These are phyloP conservation scores for Fusarium mexicanum DNA, from an alignment of 2,329 filamentous ascomycete species.

Conservation along the genomic window DNA sequence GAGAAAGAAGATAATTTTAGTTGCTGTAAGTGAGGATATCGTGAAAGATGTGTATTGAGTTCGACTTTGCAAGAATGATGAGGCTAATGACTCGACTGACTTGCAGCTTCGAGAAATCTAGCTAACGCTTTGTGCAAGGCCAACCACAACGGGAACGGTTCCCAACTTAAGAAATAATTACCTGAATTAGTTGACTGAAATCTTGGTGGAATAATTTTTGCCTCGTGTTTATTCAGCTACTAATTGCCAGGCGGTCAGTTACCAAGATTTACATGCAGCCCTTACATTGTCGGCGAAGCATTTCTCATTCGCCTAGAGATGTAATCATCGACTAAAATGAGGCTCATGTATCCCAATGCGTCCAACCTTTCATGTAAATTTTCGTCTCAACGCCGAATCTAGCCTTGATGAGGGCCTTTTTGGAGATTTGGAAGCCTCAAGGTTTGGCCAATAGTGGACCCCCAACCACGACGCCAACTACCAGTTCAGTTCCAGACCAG, in stretches of 20 bases:
- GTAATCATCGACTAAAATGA: accelerated
- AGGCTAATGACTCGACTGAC: neutral
- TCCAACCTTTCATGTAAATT: accelerated
- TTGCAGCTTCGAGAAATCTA: neutral
- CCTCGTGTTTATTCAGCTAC: accelerated
- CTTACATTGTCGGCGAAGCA: neutral
- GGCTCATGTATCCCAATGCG: neutral
- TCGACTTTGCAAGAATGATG: neutral
- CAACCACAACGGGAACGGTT: neutral
- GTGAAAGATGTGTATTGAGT: neutral
- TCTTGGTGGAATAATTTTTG: no score
- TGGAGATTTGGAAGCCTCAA: neutral
- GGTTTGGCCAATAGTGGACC: neutral
- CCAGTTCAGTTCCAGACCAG: no score
- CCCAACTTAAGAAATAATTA: no score
- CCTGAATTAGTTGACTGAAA: no score
- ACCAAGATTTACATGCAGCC: neutral
- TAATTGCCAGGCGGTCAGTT: neutral
- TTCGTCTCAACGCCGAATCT: no score
- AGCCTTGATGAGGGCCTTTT: neutral
- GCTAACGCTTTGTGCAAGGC: accelerated
- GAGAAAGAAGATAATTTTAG: accelerated
- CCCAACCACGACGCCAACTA: no score
- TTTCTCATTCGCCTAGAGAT: neutral
- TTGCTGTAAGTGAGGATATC: accelerated